phyloP scores from a whole-genome alignment of 2,329 filamentous ascomycete species.

The Emmonsia crescens region DNA sequence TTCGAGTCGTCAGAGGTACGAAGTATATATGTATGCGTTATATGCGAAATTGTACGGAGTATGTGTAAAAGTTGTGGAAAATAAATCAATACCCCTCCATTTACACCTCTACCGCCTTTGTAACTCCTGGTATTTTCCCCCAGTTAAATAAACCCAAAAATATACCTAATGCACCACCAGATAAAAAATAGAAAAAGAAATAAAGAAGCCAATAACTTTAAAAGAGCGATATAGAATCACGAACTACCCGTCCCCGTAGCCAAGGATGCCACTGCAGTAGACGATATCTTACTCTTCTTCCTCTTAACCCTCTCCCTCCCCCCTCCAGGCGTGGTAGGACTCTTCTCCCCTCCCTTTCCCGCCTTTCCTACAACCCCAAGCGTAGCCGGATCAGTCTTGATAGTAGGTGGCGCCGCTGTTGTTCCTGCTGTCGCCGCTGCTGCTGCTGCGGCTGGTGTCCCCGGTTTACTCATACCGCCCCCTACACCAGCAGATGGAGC shows the following conservation, averaged over 20 bases:
- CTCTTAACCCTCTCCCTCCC: constrained; percentile 24
- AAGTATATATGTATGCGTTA: too few relatives aligned
- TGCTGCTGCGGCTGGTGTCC: constrained; percentile 9
- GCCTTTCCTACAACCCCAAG: constrained; percentile 17
- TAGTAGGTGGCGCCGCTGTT: constrained; percentile 1
- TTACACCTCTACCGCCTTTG: background rate
- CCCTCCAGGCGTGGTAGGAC: constrained; percentile 23
- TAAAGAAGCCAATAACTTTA: background rate
- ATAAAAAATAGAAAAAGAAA: background rate
- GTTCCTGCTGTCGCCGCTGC: background rate
- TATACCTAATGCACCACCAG: background rate
- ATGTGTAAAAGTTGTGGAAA: too few relatives aligned
- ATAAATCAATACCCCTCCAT: background rate
- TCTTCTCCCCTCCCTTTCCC: constrained; percentile 24
- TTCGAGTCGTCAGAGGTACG: too few relatives aligned
- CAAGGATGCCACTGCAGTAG: background rate
- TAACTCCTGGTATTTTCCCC: background rate
- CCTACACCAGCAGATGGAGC: constrained; percentile 5
- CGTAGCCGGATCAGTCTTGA: constrained; percentile 18
- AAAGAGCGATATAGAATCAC: background rate
- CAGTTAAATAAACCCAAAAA: background rate
- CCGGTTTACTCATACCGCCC: constrained; percentile 5
- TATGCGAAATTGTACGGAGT: too few relatives aligned
- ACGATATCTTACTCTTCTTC: constrained; percentile 23
- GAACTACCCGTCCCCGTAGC: background rate